phyloP scores from a whole-genome alignment of 176 grass and related monocot species.

The Eragrostis curvula region DNA sequence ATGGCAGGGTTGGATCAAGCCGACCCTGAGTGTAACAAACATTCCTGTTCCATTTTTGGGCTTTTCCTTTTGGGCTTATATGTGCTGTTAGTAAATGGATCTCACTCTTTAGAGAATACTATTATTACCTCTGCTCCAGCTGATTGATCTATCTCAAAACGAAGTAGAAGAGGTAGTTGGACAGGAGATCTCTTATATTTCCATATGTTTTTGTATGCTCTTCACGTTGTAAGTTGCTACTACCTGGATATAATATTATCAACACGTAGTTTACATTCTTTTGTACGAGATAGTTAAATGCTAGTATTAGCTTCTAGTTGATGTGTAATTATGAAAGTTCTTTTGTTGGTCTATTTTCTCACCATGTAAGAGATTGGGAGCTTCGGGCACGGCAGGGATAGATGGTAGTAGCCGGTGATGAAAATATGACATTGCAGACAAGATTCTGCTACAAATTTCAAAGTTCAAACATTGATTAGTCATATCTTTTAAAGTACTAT shows the following conservation, averaged over 20 bases:
- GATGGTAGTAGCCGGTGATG: no score
- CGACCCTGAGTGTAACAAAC: constrained; percentile 28
- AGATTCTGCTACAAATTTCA: no score
- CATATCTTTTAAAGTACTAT: no score
- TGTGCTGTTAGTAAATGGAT: constrained; percentile 57
- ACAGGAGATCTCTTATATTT: constrained; percentile 31
- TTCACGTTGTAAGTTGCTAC: constrained; percentile 30
- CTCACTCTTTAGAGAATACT: constrained; percentile 47
- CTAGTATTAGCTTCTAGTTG: background rate
- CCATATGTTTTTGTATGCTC: constrained; percentile 14
- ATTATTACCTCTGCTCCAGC: constrained; percentile 38
- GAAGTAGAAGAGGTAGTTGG: constrained; percentile 39
- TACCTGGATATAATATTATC: constrained; percentile 38
- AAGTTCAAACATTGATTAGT: no score
- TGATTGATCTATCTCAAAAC: constrained; percentile 47
- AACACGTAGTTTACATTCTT: constrained; percentile 39
- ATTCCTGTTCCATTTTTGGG: constrained; percentile 32
- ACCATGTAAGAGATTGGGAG: no score
- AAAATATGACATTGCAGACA: no score
- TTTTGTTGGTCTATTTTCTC: no score
- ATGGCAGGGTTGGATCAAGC: constrained; percentile 57
- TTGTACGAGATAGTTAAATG: background rate
- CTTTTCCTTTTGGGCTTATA: constrained; percentile 22
- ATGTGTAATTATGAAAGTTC: no score
- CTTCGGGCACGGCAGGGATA: no score